A percentile compares a stretch with the other conserved stretches of the same genome.
Evolutionary conservation across 2,329 filamentous ascomycete species (phyloP).

Genomic region (Paraconiothyrium sp.): DNA sequence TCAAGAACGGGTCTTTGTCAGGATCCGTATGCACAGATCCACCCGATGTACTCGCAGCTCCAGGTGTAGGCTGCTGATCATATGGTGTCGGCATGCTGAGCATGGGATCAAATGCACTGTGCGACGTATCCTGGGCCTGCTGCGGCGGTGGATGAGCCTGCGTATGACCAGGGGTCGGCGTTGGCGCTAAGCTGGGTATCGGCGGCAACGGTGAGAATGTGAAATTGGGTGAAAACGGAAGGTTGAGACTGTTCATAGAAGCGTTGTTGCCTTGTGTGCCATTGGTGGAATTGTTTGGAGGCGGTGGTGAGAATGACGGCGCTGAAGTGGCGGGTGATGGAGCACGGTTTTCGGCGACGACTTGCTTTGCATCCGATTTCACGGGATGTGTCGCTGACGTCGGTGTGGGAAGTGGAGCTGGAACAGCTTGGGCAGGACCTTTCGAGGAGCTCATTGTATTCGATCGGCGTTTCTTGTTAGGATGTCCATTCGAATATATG

Average conservation of each 20-base stretch:
- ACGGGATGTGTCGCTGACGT: constrained; percentile 43
- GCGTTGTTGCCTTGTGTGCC: constrained; percentile 27
- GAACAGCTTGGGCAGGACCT: constrained; percentile 28
- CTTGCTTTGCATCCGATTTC: constrained; percentile 23
- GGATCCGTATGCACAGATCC: constrained; percentile 53
- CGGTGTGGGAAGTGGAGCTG: constrained; percentile 40
- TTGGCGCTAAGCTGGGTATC: constrained; percentile 44
- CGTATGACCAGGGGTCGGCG: constrained; percentile 37
- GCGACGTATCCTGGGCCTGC: constrained; percentile 27
- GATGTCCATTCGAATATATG: constrained; percentile 41
- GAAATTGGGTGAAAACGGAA: constrained; percentile 55
- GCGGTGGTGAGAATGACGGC: constrained; percentile 42
- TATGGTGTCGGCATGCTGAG: constrained; percentile 53
- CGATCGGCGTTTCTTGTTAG: constrained; percentile 48
- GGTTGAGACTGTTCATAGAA: constrained; percentile 29
- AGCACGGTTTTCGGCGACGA: constrained; percentile 29
- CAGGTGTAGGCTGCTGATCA: constrained; percentile 56
- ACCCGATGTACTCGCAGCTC: constrained; percentile 53
- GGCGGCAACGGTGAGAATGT: constrained; percentile 47
- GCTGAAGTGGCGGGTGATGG: constrained; percentile 33
- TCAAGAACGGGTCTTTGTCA: constrained; percentile 84
- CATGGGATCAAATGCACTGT: constrained; percentile 49
- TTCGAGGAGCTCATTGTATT: constrained; percentile 37
- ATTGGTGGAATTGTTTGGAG: constrained; percentile 29
- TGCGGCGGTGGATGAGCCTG: constrained; percentile 22